These are phyloP conservation scores for Leucoagaricus sp. DNA, from an alignment of 1,284 basidiomycete genomes.

Conservation along the genomic window DNA sequence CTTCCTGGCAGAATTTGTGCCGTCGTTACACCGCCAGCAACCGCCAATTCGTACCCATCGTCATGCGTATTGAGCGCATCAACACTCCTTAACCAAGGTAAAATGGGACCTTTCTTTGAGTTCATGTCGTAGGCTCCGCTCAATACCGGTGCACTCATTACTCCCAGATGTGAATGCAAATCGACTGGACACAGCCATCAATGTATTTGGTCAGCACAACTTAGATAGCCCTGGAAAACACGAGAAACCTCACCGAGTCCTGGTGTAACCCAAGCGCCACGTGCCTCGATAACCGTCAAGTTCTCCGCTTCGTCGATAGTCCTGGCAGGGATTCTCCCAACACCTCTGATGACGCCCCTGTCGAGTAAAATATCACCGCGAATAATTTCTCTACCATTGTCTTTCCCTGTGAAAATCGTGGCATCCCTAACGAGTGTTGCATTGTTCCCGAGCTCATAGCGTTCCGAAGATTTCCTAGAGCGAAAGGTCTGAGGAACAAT, in stretches of 20 bases:
- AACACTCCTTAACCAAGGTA: slow-evolving; percentile 55
- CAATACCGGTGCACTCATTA: slow-evolving; percentile 61
- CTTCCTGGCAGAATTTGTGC: slow-evolving; percentile 53
- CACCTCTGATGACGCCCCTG: slow-evolving; percentile 55
- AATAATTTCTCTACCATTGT: slow-evolving; percentile 65
- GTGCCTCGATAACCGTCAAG: slow-evolving; percentile 52
- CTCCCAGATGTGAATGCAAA: slow-evolving; percentile 79
- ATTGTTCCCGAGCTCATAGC: slow-evolving; percentile 68
- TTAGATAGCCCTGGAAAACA: too few relatives aligned
- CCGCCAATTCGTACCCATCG: slow-evolving; percentile 46
- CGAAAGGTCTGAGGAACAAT: slow-evolving; percentile 54
- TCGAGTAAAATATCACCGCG: slow-evolving; percentile 62
- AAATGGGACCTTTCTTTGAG: slow-evolving; percentile 56
- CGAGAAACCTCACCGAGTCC: slow-evolving; percentile 61
- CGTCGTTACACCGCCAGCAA: slow-evolving; percentile 56
- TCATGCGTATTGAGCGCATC: slow-evolving; percentile 58
- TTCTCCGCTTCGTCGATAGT: slow-evolving; percentile 39
- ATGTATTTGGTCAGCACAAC: too few relatives aligned
- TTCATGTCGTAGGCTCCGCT: slow-evolving; percentile 53
- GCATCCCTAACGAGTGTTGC: slow-evolving; percentile 77
- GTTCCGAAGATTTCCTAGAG: slow-evolving; percentile 63
- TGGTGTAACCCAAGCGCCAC: slow-evolving; percentile 69
- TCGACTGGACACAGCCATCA: slow-evolving; percentile 60
- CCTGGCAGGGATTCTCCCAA: slow-evolving; percentile 52
- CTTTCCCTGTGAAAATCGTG: slow-evolving; percentile 77